A percentile compares a stretch with the other conserved stretches of the same genome.
Evolutionary conservation across 441 rosid genomes (phyloP).

Genomic region (Arabidopsis lyrata): DNA sequence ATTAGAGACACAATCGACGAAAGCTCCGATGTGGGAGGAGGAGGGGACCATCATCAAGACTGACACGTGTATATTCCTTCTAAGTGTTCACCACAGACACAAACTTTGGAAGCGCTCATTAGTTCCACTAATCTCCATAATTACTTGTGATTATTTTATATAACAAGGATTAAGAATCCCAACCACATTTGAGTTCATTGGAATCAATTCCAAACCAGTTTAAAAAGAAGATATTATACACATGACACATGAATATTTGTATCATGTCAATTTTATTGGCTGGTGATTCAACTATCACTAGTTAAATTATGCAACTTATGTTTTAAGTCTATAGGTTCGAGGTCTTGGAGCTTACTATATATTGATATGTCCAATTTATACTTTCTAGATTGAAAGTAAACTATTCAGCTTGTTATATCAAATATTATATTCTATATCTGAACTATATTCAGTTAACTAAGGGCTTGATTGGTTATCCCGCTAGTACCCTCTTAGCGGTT

Average conservation of each 20-base stretch:
- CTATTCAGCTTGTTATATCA: constrained; percentile 12
- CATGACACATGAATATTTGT: constrained; percentile 35
- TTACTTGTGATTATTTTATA: constrained; percentile 33
- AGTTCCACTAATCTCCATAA: constrained; percentile 44
- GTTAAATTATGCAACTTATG: constrained; percentile 20
- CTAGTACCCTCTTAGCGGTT: no score
- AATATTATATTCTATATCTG: background rate
- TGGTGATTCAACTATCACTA: constrained; percentile 15
- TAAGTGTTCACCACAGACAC: constrained; percentile 31
- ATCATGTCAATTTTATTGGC: constrained; percentile 20
- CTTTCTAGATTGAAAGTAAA: constrained; percentile 28
- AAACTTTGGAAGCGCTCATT: constrained; percentile 34
- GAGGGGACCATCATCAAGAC: constrained; percentile 39
- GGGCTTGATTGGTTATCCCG: no score
- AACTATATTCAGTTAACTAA: background rate
- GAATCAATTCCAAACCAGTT: constrained; percentile 34
- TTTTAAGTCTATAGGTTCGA: constrained; percentile 27
- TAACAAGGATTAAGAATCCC: constrained; percentile 16
- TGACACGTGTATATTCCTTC: constrained; percentile 45
- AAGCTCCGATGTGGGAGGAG: constrained; percentile 47
- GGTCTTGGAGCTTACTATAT: constrained; percentile 30
- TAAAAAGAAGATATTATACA: constrained; percentile 23
- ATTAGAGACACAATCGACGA: constrained; percentile 35
- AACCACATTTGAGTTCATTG: constrained; percentile 38
- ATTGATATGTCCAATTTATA: constrained; percentile 36